These are phyloP conservation scores for Colletotrichum lentis DNA, from an alignment of 2,329 filamentous ascomycete genomes.

Conservation along the genomic window DNA sequence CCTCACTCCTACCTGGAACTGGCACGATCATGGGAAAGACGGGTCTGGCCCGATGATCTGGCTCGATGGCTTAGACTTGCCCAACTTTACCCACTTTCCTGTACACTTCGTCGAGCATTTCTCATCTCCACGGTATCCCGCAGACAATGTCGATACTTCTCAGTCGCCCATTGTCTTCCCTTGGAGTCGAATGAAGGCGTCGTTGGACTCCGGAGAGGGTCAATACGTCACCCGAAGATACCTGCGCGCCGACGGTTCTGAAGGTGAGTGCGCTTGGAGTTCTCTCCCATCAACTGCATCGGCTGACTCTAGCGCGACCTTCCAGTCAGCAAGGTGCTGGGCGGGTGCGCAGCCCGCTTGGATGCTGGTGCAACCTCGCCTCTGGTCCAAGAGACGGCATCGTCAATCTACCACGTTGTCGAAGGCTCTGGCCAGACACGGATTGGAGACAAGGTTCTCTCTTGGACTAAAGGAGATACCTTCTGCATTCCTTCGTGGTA, in stretches of 20 bases:
- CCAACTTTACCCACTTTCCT: conserved; percentile 58
- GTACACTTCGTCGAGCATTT: conserved; percentile 63
- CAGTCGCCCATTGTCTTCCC: conserved; percentile 57
- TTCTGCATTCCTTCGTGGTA: conserved; percentile 65
- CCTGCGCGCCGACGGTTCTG: conserved; percentile 44
- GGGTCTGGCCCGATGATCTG: conserved; percentile 63
- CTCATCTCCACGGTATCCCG: conserved; percentile 52
- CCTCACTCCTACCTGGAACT: conserved; percentile 64
- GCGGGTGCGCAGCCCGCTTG: conserved; percentile 57
- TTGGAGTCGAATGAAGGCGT: conserved; percentile 55
- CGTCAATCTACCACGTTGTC: conserved; percentile 62
- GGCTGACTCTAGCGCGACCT: neutral
- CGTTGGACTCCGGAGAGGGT: conserved; percentile 48
- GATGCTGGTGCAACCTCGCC: conserved; percentile 49
- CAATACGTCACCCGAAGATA: conserved; percentile 47
- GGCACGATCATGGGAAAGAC: conserved; percentile 65
- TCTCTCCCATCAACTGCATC: too few relatives aligned
- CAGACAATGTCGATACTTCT: conserved; percentile 49
- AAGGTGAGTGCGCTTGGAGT: conserved; percentile 40
- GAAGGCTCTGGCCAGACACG: conserved; percentile 53
- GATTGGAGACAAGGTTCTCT: conserved; percentile 49
- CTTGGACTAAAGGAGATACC: conserved; percentile 61
- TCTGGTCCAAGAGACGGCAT: conserved; percentile 57
- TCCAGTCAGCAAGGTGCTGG: conserved; percentile 56
- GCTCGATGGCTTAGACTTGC: conserved; percentile 64